Base-by-base conservation (phyloP, 1,284 basidiomycete genomes). In the Leccinum cinnamomeum region DNA sequence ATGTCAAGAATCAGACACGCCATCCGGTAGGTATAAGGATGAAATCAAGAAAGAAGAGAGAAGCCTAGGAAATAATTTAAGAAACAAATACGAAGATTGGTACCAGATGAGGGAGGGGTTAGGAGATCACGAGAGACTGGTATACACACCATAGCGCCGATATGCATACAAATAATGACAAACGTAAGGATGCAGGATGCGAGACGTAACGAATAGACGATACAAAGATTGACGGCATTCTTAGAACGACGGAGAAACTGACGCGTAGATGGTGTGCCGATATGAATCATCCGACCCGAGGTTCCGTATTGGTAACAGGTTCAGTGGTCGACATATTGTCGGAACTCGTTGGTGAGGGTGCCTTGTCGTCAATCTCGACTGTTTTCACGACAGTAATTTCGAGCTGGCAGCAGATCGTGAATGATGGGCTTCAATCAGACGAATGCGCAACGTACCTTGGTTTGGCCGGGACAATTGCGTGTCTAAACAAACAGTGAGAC, bases 331-430 rank as follows among this genome's bases (percentile, higher is more conserved):
- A 65, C 37, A 51, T 3, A 11, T 12, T 53, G 20, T 56, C 59
- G 48, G 46, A 16, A 37, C n/a, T 37, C 3, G 48, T 18, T 23
- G 57, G 20, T 16, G 35, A 46, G 1, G 46, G 16, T 16, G 30
- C 51, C 12, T 69, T 63, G 5, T 46, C 44, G 7, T 62, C 68
- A 41, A 70, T 63, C 16, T 76, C 66, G 16, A 73, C 59, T 10
- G 68, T 76, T 53, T 73, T 75, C 39, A 75, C 67, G 0, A 74
- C 63, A 5, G 64, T 73, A 14, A 74, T 70, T 61, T 74, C 68
- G 56, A 75, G 60, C 74, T 75, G 12, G 6, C 55, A 46, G 23
- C 5, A 6, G 35, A 23, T 25, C 2, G 12, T 5, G 12, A 7
- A 16, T 68, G 10, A 57, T 39, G 33, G 20, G 7, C 18, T 20